Base-by-base conservation (phyloP, 192 early-diverging fungal species). In the Jimgerdemannia flammicorona region DNA sequence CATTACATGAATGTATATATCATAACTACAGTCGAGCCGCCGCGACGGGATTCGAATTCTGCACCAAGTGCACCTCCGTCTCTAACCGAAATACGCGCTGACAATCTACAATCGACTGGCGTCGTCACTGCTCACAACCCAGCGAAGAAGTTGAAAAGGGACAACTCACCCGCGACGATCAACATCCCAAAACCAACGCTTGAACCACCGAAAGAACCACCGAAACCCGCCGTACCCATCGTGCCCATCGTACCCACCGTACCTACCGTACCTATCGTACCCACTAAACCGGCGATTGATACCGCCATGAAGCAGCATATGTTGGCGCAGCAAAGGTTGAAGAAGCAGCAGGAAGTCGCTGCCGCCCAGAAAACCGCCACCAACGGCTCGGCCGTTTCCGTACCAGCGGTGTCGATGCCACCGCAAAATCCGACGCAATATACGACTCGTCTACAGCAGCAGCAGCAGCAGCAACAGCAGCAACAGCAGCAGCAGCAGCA, bases 131-230 rank as follows among this genome's bases (percentile, higher is more conserved):
- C 40, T 49, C 74, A 43, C 64, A 74, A 74, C 59, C 10, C 70
- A 11, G 71, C 43, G 18, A 85, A 85, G 66, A 74, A 76, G 64
- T 44, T 80, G 70, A 82, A 83, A 64, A 63, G 81, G 10, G 80
- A 82, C 3, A 85, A 82, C 64, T 43, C 81, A 8, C 74, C 79
- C 4, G 74, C 70, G 7, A 80, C 71, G 6, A 79, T 78, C 29
- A 80, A 66, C 66, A 29, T 80, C 44, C 81, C 84, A 1, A 80
- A 77, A 71, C 63, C 80, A 4, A 71, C 44, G 40, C 49, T 82
- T 72, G n/a, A 11, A 2, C 70, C 72, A 39, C 3, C 77, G 0
- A 19, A 42, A 3, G 72, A 76, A 20, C 41, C 71, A 29, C 39
- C 71, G n/a, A 78, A 82, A 54, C 75, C 74, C 2, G 73, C 83